Evolutionary conservation across 2,329 filamentous ascomycete genomes (phyloP), one percentile per base, ranked within the genome.

Genomic region (Pseudogymnoascus sp.): DNA sequence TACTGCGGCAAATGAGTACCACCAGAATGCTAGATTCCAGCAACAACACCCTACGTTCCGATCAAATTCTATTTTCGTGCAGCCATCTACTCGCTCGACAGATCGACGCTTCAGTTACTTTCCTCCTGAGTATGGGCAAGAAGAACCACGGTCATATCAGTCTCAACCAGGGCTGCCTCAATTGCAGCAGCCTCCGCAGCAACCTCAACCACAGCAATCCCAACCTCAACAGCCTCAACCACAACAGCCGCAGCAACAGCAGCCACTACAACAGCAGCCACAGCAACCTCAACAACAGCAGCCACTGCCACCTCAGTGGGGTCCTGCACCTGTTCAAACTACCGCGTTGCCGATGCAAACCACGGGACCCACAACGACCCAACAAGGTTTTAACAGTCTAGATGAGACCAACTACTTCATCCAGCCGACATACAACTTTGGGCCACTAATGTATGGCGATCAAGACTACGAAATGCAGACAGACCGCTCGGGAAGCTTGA

Each of bases 401-500:
- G 64, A 65, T 1, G 70, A 73, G 38, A 62, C 68, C 6, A 61
- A 65, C 2, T 72, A 73, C 47, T 71, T 72, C 38, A 70, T 70
- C 62, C 69, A 72, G 59, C 63, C 68, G 19, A 65, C 67, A 16
- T 71, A 68, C 59, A 67, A 63, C 26, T 74, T 74, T 62, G 66
- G 67, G 2, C 64, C 67, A n/a, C 69, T 67, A 61, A 44, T 70
- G 44, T 73, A 67, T 67, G 76, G 77, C 47, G 77, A 79, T 53
- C 75, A 76, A 10, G 77, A 76, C 63, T 76, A 76, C 31, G 72
- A 76, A 65, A 74, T 79, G 71, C 70, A 76, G 66, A 40, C 73
- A 72, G 82, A 83, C 72, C 82, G 81, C 64, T 85, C 85, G 70
- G 91, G 86, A 67, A 89, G 82, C 64, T 78, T 96, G 33, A 93